Base-by-base conservation (phyloP, 768 basidiomycete species). In the Fomitopsis serialis region DNA sequence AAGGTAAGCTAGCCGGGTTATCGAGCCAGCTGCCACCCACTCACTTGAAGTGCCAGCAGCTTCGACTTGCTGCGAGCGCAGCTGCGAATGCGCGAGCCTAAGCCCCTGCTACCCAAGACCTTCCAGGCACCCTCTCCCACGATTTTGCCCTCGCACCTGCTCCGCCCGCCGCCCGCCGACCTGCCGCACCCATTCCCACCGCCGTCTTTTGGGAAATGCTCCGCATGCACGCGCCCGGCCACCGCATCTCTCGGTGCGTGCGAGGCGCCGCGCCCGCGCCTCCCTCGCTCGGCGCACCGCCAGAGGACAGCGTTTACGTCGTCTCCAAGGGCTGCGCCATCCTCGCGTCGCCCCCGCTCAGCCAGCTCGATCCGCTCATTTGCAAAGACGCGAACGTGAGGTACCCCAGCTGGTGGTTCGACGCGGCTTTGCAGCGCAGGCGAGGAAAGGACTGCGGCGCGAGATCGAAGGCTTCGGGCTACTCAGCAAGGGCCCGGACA, bases 401-500 rank as follows among this genome's bases (percentile, higher is more conserved):
- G 87, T 81, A 92, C 48, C 92, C 92, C 0, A 66, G 72, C 35
- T 78, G 96, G 57, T 99, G 96, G 96, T 78, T 77, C 40, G 94
- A 97, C 61, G 78, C 82, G 21, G 92, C 62, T 78, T 88, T 37
- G 92, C 91, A 3, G 84, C 85, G 23, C 77, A 84, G 65, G 92
- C 92, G 15, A 82, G 82, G 63, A 82, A n/a, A 81, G 62, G 76
- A 79, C 58, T 93, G 97, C 63, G 84, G 84, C 61, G 69, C 70
- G 29, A 88, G 91, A 52, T 92, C 96, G 70, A 94, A 94, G 75
- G 97, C 2, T 99, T 92, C 68, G 97, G 97, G 50, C 82, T 85
- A 55, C 89, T 99, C 48, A 91, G 87, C 74, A 98, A 98, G 73
- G 95, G 95, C 47, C 97, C 95, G 6, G 91, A 95, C 53, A 91